These are phyloP conservation scores for Jaenimonas drosophilae DNA, from an alignment of 208 protist genomes.

Conservation along the genomic window DNA sequence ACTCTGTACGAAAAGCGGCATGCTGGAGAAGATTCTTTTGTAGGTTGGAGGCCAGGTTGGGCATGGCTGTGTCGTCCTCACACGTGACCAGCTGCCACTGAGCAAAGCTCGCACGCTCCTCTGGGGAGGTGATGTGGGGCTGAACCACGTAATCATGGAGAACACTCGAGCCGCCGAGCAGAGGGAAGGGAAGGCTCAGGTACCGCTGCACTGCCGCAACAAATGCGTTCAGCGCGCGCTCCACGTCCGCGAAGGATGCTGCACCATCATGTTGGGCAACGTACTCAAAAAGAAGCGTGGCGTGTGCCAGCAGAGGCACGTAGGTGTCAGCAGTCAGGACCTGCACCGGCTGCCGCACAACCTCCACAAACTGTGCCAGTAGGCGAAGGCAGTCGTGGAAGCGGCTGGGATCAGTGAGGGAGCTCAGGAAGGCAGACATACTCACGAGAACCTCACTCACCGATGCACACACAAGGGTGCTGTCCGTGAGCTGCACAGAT, in stretches of 20 bases:
- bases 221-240: constrained; percentile 24
- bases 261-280: constrained; percentile 10
- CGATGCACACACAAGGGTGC: constrained; percentile 15
- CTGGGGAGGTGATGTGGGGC: constrained; percentile 60
- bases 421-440: neutral
- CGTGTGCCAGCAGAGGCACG: constrained; percentile 45
- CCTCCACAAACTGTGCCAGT: constrained; percentile 13
- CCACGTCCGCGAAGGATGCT: constrained; percentile 4
- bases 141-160: constrained; percentile 30
- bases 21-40: constrained; percentile 46
- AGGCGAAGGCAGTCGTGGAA: constrained; percentile 19
- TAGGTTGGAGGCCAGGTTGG: constrained; percentile 1
- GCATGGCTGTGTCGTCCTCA: neutral
- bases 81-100: constrained; percentile 11
- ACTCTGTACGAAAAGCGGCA: constrained; percentile 68
- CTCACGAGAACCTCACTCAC: constrained; percentile 10
- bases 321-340: constrained; percentile 42
- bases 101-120: constrained; percentile 49
- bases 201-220: constrained; percentile 47
- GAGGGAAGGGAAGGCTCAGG: constrained; percentile 60
- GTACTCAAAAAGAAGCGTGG: constrained; percentile 19
- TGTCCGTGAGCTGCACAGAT: constrained; percentile 21
- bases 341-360: constrained; percentile 9
- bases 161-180: constrained; percentile 23
- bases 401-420: neutral